phyloP scores from a whole-genome alignment of 2,329 filamentous ascomycete species.

The Metarhizium anisopliae region DNA sequence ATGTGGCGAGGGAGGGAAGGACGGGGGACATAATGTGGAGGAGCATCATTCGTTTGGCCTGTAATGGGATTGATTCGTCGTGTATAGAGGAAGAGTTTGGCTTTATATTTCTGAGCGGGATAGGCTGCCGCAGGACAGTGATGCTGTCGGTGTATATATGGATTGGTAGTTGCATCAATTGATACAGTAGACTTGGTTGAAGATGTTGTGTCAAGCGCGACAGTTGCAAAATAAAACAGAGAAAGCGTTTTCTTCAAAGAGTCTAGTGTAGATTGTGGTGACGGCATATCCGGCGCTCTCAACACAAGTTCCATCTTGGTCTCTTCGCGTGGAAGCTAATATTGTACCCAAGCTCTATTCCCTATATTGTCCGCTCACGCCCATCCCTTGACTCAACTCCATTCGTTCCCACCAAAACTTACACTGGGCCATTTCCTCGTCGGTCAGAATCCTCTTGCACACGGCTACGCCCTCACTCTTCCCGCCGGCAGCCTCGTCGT shows the following conservation, averaged over 20 bases:
- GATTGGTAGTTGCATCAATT: not conserved
- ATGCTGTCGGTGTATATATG: not conserved
- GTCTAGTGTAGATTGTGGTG: too few species aligned
- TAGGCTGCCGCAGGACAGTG: not conserved
- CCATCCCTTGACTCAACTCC: slow-evolving; percentile 19
- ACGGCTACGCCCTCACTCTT: slow-evolving; percentile 32
- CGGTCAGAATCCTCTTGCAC: slow-evolving; percentile 30
- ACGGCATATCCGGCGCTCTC: not conserved
- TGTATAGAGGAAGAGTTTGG: not conserved
- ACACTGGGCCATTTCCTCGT: slow-evolving; percentile 38
- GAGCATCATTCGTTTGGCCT: not conserved
- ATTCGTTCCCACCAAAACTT: slow-evolving; percentile 53
- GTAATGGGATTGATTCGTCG: not conserved
- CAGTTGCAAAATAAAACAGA: not conserved
- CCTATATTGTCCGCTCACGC: not conserved
- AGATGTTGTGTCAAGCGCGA: not conserved
- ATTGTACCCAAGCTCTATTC: not conserved
- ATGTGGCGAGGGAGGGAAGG: not conserved
- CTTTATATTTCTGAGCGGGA: not conserved
- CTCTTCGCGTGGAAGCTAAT: too few species aligned
- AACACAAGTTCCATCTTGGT: too few species aligned
- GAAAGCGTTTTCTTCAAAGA: too few species aligned
- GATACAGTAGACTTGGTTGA: not conserved
- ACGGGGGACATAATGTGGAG: not conserved
- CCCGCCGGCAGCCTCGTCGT: slow-evolving; percentile 41